Base-by-base conservation (phyloP, 441 rosid genomes). In the Rhodomyrtus psidioides region DNA sequence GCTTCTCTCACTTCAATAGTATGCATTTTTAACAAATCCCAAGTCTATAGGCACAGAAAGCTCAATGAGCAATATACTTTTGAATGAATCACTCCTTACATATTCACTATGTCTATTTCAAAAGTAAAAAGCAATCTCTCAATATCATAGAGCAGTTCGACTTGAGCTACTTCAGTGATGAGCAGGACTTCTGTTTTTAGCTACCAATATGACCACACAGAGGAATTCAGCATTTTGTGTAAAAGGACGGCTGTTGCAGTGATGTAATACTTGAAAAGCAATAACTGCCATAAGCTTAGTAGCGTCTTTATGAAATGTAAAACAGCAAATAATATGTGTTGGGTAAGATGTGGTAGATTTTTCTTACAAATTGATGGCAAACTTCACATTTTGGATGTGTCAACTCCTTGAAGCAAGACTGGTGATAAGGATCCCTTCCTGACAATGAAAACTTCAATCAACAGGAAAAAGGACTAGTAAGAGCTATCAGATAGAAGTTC, bases 351-450 rank as follows among this genome's bases (percentile, higher is more conserved):
- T 27, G 46, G 76, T 57, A 24, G 42, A 55, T 58, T 76, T 12
- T 23, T 83, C 98, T 94, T 95, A 96, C 99, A 90, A 93, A 96
- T 90, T 97, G 95, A 85, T 88, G 91, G 89, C 99, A 94, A 88
- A 96, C 98, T 91, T 96, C 98, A 82, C 99, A 97, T 93, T 94
- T 97, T 81, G 98, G 99, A 91, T 97, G 98, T 53, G 94, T 93
- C 86, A 94, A 62, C 92, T 95, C 98, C 89, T 93, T 94, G 93
- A 97, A 96, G 90, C 99, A 97, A 85, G 93, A 91, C 91, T 93
- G 96, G 91, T 97, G 98, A 85, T 96, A 96, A 13, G 95, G 95
- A 86, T 94, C 90, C 6, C 65, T 92, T 81, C 93, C 99, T 90
- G 94, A 92, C 85, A 93, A 90, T 84, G 99, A 94, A 91, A 96